phyloP scores from a whole-genome alignment of 257 asterid genomes.

The Ligustrum vulgare region DNA sequence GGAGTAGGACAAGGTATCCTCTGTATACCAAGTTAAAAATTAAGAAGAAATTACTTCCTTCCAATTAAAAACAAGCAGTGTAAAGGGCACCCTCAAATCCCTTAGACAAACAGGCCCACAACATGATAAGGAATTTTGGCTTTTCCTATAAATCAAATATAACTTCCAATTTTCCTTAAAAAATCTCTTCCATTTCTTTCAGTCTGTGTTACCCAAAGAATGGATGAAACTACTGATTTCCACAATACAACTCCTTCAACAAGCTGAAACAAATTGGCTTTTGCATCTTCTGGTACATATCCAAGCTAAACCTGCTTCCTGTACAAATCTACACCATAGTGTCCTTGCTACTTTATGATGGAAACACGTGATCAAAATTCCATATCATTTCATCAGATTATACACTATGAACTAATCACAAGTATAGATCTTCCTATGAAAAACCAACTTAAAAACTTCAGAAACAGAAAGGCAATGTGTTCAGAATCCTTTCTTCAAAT shows the following conservation, averaged over 20 bases:
- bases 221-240: neutral
- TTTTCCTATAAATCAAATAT: neutral
- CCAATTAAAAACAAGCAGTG: neutral
- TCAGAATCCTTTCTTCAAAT: neutral
- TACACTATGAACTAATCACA: neutral
- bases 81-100: neutral
- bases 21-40: neutral
- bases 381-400: neutral
- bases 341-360: neutral
- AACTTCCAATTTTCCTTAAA: neutral
- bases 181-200: neutral
- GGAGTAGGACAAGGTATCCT: neutral
- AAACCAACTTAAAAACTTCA: neutral
- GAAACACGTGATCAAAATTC: neutral
- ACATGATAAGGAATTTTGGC: neutral
- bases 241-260: neutral
- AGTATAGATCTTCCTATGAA: neutral
- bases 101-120: neutral
- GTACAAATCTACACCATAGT: neutral
- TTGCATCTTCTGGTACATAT: neutral
- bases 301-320: neutral
- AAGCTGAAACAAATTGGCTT: neutral
- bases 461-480: neutral
- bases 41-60: neutral
- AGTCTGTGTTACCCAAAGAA: neutral